Percentiles rank a stretch among this genome's conserved stretches.
phyloP scores from a whole-genome alignment of 2,329 filamentous ascomycete genomes.

The Colletotrichum acutatum region DNA sequence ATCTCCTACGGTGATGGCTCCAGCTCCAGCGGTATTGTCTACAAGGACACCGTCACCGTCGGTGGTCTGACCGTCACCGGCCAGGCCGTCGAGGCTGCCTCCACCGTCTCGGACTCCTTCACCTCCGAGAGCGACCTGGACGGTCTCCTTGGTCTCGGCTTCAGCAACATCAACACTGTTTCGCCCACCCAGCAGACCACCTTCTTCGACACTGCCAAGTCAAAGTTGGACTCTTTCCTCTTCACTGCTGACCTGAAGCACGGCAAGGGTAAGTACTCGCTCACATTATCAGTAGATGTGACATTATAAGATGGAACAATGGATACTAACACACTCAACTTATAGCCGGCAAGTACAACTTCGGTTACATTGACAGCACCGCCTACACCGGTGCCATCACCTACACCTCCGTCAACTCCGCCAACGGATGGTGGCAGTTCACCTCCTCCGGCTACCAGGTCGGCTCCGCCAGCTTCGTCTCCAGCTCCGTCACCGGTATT shows the following conservation, averaged over 20 bases:
- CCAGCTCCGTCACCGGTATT: slow-evolving; percentile 36
- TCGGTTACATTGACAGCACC: slow-evolving; percentile 63
- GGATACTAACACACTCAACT: slow-evolving; percentile 38
- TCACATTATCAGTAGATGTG: slow-evolving; percentile 51
- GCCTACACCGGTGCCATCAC: slow-evolving; percentile 67
- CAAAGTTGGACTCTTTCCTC: slow-evolving; percentile 24
- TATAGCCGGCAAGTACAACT: slow-evolving; percentile 48
- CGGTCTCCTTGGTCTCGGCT: slow-evolving; percentile 76
- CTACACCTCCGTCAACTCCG: slow-evolving; percentile 65
- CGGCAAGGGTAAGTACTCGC: slow-evolving; percentile 46
- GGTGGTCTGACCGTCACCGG: slow-evolving; percentile 42
- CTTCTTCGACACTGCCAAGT: slow-evolving; percentile 39
- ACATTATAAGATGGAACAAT: background rate
- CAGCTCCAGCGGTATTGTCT: slow-evolving; percentile 45
- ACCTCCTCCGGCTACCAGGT: slow-evolving; percentile 39
- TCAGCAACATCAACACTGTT: slow-evolving; percentile 55
- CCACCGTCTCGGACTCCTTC: slow-evolving; percentile 41
- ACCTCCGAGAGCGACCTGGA: slow-evolving; percentile 49
- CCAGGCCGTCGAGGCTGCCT: slow-evolving; percentile 46
- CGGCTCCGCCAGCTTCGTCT: slow-evolving; percentile 34
- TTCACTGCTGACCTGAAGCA: slow-evolving; percentile 37
- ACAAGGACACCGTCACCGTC: slow-evolving; percentile 44
- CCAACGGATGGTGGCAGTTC: slow-evolving; percentile 74
- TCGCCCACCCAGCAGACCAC: slow-evolving; percentile 46
- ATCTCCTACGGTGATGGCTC: slow-evolving; percentile 48